Conservation (phyloP, 768 basidiomycete genomes). For the Mrakia blollopis region DNA sequence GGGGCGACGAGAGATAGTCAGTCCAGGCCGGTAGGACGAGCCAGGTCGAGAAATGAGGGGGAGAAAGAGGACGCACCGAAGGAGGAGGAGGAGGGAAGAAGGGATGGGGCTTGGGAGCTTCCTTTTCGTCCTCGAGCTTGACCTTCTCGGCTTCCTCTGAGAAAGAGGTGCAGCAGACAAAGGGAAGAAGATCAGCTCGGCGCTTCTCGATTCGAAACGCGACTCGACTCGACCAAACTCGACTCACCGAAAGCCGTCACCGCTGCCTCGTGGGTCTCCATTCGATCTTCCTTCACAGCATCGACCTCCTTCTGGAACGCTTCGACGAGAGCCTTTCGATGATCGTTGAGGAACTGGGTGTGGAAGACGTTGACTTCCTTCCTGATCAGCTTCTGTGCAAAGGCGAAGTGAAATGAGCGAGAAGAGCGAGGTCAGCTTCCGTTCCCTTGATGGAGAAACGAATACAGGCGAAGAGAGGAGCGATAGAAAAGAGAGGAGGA, state of each 20-base stretch:
- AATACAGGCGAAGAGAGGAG: background rate
- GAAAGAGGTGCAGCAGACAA: background rate
- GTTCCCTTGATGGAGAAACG: no score
- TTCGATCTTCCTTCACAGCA: constrained; percentile 62
- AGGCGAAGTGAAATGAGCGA: no score
- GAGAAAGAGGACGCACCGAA: no score
- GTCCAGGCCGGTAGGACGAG: background rate
- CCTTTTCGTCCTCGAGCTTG: constrained; percentile 40
- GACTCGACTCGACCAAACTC: constrained; percentile 28
- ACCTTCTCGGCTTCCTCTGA: constrained; percentile 52
- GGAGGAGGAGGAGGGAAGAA: no score
- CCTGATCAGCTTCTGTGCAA: constrained; percentile 77
- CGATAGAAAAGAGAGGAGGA: background rate
- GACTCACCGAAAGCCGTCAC: constrained; percentile 61
- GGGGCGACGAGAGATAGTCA: background rate
- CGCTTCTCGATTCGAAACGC: background rate
- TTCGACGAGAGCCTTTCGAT: constrained; percentile 63
- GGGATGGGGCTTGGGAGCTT: background rate
- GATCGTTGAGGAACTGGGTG: constrained; percentile 57
- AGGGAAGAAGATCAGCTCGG: background rate
- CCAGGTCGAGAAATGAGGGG: background rate
- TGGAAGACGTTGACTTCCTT: constrained; percentile 78
- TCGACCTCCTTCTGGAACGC: constrained; percentile 60
- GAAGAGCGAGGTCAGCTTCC: background rate
- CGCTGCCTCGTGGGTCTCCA: constrained; percentile 69